phyloP scores from a whole-genome alignment of 768 basidiomycete species.

The Podaxis sp. region DNA sequence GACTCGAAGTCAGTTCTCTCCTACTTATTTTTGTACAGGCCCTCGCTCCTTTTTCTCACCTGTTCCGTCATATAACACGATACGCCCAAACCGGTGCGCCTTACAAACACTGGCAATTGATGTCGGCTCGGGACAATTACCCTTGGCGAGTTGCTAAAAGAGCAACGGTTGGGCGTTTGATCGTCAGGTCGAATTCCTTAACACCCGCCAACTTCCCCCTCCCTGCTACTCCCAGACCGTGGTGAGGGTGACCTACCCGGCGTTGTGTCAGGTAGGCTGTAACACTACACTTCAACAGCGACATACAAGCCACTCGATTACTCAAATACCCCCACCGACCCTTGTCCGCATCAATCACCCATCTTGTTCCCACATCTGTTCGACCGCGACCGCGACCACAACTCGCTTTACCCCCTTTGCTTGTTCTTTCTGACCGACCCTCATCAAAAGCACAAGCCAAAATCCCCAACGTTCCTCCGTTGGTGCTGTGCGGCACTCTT shows the following conservation, averaged over 20 bases:
- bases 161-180: slow-evolving; percentile 8
- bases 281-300: slow-evolving; percentile 7
- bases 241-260: slow-evolving; percentile 5
- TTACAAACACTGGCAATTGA: neutral
- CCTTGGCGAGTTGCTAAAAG: slow-evolving; percentile 10
- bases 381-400: slow-evolving; percentile 2
- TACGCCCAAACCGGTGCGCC: neutral
- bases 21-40: slow-evolving; percentile 1
- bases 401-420: neutral
- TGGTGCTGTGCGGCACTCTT: neutral
- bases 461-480: neutral
- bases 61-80: slow-evolving; percentile 3
- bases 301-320: neutral
- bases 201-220: slow-evolving; percentile 5
- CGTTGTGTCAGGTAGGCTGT: slow-evolving; percentile 9
- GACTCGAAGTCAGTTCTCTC: neutral
- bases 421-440: neutral
- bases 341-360: slow-evolving; percentile 12
- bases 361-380: slow-evolving; percentile 13
- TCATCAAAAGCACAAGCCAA: neutral
- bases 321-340: slow-evolving; percentile 11
- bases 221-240: neutral
- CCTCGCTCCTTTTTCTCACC: neutral
- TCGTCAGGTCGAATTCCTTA: slow-evolving; percentile 10
- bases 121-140: neutral